Conservation (phyloP, 164 flowering plant genomes). For the Litsea cubeba region DNA sequence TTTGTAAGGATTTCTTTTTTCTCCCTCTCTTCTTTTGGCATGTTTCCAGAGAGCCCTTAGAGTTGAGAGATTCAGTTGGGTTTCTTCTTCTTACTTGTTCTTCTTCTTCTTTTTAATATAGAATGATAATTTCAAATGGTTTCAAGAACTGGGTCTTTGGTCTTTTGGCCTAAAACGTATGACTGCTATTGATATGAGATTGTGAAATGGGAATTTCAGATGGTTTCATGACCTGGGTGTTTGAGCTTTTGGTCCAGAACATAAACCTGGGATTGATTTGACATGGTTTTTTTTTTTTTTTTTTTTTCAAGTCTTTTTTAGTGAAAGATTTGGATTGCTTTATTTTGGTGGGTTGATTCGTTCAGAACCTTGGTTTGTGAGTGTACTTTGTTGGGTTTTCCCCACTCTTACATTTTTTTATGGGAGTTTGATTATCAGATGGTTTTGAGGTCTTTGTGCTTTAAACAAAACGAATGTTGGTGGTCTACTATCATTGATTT, state of each 20-base stretch:
- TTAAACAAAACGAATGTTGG: background rate
- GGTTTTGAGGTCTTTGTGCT: background rate
- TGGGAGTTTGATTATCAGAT: background rate
- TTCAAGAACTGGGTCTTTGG: conserved; percentile 22
- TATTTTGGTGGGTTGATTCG: background rate
- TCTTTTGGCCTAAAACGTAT: background rate
- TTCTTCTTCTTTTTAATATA: conserved; percentile 7
- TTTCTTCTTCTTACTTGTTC: background rate
- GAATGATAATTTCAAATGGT: conserved; percentile 11
- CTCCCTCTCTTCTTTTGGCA: background rate
- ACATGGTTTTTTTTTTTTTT: too few relatives aligned
- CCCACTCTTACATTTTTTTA: background rate
- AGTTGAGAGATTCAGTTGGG: conserved; percentile 13
- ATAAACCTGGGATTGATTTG: background rate
- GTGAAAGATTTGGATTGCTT: background rate
- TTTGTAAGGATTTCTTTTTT: background rate
- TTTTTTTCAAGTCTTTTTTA: background rate
- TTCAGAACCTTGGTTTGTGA: background rate
- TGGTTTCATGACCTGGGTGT: conserved; percentile 1
- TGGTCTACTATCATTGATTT: background rate
- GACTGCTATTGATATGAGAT: background rate
- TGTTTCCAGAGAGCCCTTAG: conserved; percentile 1
- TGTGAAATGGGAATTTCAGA: background rate
- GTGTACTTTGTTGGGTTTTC: background rate
- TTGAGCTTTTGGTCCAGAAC: background rate